Percentiles rank a stretch among this genome's conserved stretches.
Conservation (phyloP, 768 basidiomycete genomes). For the Lactarius deliciosus region DNA sequence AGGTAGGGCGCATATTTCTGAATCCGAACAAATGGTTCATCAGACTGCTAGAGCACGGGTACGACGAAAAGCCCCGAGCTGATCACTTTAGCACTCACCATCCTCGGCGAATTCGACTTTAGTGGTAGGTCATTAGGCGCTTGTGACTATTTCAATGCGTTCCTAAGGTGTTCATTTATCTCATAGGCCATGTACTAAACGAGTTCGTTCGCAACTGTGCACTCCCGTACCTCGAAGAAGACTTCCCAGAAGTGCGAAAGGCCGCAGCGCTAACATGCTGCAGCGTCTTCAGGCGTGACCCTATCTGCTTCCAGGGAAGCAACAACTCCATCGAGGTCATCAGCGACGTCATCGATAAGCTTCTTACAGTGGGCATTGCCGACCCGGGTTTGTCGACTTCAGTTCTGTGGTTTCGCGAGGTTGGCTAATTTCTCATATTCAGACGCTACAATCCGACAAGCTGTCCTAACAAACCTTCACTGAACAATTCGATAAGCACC, state of each 20-base stretch:
- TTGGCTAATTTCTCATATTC: neutral
- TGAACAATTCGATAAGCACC: constrained; percentile 94
- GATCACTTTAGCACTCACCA: constrained; percentile 79
- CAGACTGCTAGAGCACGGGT: constrained; percentile 7
- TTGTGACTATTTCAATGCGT: neutral
- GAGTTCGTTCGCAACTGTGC: constrained; percentile 94
- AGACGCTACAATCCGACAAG: constrained; percentile 67
- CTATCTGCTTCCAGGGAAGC: constrained; percentile 94
- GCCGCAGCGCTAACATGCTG: constrained; percentile 94
- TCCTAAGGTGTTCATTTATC: constrained; percentile 12
- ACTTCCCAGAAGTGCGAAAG: constrained; percentile 80
- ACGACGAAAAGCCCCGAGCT: constrained; percentile 63
- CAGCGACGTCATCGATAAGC: constrained; percentile 95
- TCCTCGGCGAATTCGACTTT: constrained; percentile 92
- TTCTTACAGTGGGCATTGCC: constrained; percentile 91
- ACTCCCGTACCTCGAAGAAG: constrained; percentile 91
- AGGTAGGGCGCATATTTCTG: constrained; percentile 37
- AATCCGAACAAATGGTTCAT: neutral
- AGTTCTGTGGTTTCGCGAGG: neutral
- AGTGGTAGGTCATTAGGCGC: constrained; percentile 54
- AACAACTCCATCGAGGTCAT: constrained; percentile 96
- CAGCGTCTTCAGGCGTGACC: constrained; percentile 87
- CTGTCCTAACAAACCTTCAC: constrained; percentile 83
- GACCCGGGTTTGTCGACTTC: constrained; percentile 72
- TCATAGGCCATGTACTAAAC: constrained; percentile 83